Evolutionary conservation across 768 basidiomycete genomes (phyloP), one percentile per base, ranked within the genome.

Genomic region (Lactifluus subvellereus): DNA sequence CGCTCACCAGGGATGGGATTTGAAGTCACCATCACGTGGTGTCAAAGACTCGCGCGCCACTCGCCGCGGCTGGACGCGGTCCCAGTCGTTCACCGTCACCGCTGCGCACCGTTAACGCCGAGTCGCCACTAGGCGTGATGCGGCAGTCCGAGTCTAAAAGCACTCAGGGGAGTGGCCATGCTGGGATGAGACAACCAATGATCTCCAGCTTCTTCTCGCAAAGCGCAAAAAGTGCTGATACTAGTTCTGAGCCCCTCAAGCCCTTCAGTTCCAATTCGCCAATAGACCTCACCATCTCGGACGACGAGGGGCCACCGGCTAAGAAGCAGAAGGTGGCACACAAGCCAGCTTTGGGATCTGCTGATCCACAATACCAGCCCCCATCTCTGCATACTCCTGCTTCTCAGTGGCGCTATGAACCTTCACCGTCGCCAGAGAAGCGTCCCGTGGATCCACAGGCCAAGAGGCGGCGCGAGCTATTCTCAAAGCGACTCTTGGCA

Each of bases 231-330:
- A 37, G 38, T 38, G 4, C 45, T 20, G 45, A 38, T 10, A 16
- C 48, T n/a, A 16, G 18, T 53, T 45, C 47, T 14, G 57, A 38
- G 22, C 65, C n/a, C 37, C 47, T 27, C 27, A 27, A 27, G 27
- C 27, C 32, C 45, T 30, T 47, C n/a, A n/a, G 60, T 27, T 42
- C 53, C 16, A 58, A 18, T 40, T 67, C 60, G 16, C 66, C 60
- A 2, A 61, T 66, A 38, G 65, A 68, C 55, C 67, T 68, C 33
- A 62, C 67, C 18, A 30, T 67, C 40, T 68, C 67, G 7, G 67
- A 66, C 7, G 55, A 57, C 45, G 67, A 68, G 27, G 47, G 20
- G 13, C 56, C 35, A 42, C 67, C 61, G 0, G 14, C 54, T 6
- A 68, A 68, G 65, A 66, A 59, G 43, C 52, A n/a, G 33, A 62